These are phyloP conservation scores for Malus domestica DNA, from an alignment of 306 rosid species.

Conservation along the genomic window DNA sequence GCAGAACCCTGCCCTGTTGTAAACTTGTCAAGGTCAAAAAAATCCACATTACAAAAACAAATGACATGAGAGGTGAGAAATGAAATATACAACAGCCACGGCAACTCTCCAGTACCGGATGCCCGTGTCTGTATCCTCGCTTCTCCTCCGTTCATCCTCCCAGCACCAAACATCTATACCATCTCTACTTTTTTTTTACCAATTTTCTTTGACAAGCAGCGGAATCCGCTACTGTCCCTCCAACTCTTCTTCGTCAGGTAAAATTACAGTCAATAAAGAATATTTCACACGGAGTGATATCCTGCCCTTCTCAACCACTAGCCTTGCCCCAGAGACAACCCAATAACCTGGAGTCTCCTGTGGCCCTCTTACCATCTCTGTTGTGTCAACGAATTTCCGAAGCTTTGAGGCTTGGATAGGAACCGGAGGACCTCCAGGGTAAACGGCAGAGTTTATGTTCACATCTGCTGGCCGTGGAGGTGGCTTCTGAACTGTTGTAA, in stretches of 20 bases:
- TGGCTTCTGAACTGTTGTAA: conserved; percentile 70
- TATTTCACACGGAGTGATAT: conserved; percentile 77
- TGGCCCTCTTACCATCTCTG: conserved; percentile 96
- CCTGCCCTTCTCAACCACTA: conserved; percentile 75
- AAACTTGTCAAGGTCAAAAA: not conserved
- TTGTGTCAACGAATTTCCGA: conserved; percentile 78
- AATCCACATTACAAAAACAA: not conserved
- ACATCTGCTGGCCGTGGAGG: conserved; percentile 92
- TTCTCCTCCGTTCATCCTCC: not conserved
- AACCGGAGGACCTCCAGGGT: conserved; percentile 95
- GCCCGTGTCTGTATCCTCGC: not conserved
- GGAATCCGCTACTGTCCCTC: conserved; percentile 39
- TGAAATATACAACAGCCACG: not conserved
- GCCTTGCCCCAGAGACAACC: conserved; percentile 96
- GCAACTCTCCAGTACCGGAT: not conserved
- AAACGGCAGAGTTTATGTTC: conserved; percentile 84
- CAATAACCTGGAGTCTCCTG: conserved; percentile 94
- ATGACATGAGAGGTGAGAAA: not conserved
- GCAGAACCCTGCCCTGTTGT: not conserved
- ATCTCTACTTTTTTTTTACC: not conserved
- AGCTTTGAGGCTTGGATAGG: conserved; percentile 86
- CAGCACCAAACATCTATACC: not conserved
- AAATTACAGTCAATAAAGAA: conserved; percentile 64
- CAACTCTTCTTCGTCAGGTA: conserved; percentile 67
- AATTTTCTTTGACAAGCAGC: not conserved